A percentile compares a stretch with the other conserved stretches of the same genome.
phyloP scores from a whole-genome alignment of 768 basidiomycete genomes.

The Hebeloma cylindrosporum region DNA sequence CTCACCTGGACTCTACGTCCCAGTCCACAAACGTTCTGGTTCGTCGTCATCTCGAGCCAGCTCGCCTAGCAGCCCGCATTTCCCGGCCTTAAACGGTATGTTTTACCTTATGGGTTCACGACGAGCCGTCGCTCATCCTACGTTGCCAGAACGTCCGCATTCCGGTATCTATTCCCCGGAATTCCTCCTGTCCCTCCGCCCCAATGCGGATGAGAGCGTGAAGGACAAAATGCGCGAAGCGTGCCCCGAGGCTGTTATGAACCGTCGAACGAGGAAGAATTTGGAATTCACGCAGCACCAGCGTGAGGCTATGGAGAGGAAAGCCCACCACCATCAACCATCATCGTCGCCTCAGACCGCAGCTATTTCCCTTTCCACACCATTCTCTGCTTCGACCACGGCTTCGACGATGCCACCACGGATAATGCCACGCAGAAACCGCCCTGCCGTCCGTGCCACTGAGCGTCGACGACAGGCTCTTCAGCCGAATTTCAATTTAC shows the following conservation, averaged over 20 bases:
- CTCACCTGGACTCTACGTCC: constrained; percentile 6
- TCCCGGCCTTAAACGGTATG: not conserved
- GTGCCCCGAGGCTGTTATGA: constrained; percentile 33
- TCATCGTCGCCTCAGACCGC: no score
- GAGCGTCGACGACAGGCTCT: constrained; percentile 13
- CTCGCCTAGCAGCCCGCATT: not conserved
- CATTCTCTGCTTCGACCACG: no score
- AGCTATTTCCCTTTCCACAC: no score
- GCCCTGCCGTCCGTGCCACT: constrained; percentile 12
- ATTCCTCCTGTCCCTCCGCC: constrained; percentile 20
- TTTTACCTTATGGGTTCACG: no score
- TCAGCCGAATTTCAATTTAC: constrained; percentile 1
- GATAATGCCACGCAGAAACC: constrained; percentile 9
- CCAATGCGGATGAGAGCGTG: constrained; percentile 21
- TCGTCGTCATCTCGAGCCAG: not conserved
- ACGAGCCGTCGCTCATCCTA: no score
- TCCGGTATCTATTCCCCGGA: constrained; percentile 14
- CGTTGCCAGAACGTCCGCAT: not conserved
- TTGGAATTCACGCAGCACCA: constrained; percentile 22
- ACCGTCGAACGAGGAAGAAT: constrained; percentile 31
- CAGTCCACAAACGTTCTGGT: constrained; percentile 10
- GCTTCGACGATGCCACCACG: no score
- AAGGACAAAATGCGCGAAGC: constrained; percentile 21
- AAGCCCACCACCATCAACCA: constrained; percentile 1
- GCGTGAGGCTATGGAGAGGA: not conserved